Evolutionary conservation across 129 eudicot species (phyloP), one percentile per base, ranked within the genome.

Genomic region (Silybum marianum): DNA sequence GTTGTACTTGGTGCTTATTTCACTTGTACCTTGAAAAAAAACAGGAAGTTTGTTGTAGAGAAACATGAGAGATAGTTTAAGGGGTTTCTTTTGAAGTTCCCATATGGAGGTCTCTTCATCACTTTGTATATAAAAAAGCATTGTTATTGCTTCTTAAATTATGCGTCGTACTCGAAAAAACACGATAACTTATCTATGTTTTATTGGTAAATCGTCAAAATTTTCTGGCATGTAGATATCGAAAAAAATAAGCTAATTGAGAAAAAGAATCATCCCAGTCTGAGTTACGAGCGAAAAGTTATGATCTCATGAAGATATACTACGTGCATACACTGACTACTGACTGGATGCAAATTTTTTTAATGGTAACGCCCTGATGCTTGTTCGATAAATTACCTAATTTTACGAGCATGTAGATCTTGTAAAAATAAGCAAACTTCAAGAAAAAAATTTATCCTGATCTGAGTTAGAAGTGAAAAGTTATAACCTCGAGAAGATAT

Each of bases 1-100:
- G 38, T 25, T 67, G 74, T 68, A 42, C 12, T 65, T 39, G 2
- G 40, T 65, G 63, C 81, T 38, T 78, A 42, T 62, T 78, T 38
- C 42, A 42, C 38, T 78, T 78, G 75, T 68, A 60, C 80, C 80
- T 32, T 34, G 80, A 68, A 42, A 26, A 42, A 26, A 77, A 65
- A 28, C n/a, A 65, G 24, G 72, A 40, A 68, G 68, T 24, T 40
- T 66, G 81, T 78, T 66, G 81, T 78, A 24, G 68, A 66, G 65
- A 66, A 78, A 40, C 69, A 66, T 78, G 42, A 65, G 18, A 34
- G 32, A 54, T 25, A 22, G 72, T 9, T 63, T 63, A 42, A 9
- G 40, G 65, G 66, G 76, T 71, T 11, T 30, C 30, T 72, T 30
- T 79, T 79, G 23, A 32, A 32, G 69, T 63, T 63, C 69, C 69